A percentile compares a stretch with the other conserved stretches of the same genome.
Conservation (phyloP, 108 stramenopile species). For the Cyclotella choctawhatcheeana region DNA sequence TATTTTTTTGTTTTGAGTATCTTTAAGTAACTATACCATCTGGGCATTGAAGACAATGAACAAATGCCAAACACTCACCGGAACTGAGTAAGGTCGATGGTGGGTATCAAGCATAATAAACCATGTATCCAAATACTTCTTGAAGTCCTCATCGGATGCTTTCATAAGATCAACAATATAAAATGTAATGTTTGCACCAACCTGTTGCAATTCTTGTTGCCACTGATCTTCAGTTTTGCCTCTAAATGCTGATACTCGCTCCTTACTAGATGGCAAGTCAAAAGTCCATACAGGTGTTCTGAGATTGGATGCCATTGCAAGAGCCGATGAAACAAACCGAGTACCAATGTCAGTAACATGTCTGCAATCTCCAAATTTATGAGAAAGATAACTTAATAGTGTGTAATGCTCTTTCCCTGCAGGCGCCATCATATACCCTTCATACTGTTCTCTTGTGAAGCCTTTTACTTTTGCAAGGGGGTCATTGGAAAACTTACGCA, state of each 20-base stretch:
- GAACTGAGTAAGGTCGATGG: conserved; percentile 28
- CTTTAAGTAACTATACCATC: too few species aligned
- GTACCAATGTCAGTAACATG: conserved; percentile 36
- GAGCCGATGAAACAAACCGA: conserved; percentile 22
- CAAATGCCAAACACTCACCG: too few species aligned
- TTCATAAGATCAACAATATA: conserved; percentile 36
- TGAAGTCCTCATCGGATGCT: conserved; percentile 24
- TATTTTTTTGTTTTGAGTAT: too few species aligned
- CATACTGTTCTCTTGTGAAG: conserved; percentile 20
- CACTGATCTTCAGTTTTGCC: conserved; percentile 24
- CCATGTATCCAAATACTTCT: conserved; percentile 30
- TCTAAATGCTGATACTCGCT: conserved; percentile 17
- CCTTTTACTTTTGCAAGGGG: conserved; percentile 9
- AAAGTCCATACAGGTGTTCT: conserved; percentile 31
- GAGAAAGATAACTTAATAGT: conserved; percentile 17
- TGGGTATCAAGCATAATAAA: conserved; percentile 38
- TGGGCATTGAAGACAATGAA: too few species aligned
- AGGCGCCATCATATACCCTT: conserved; percentile 6
- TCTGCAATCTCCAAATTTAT: conserved; percentile 24
- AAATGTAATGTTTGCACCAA: conserved; percentile 29
- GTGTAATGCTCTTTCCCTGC: conserved; percentile 30
- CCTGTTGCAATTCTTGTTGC: background rate
- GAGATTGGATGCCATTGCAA: conserved; percentile 24
- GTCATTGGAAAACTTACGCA: conserved; percentile 1
- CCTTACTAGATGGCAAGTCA: conserved; percentile 21